Evolutionary conservation across 108 stramenopile genomes (phyloP), one percentile per base, ranked within the genome.

Genomic region (Conticribra weissflogii): DNA sequence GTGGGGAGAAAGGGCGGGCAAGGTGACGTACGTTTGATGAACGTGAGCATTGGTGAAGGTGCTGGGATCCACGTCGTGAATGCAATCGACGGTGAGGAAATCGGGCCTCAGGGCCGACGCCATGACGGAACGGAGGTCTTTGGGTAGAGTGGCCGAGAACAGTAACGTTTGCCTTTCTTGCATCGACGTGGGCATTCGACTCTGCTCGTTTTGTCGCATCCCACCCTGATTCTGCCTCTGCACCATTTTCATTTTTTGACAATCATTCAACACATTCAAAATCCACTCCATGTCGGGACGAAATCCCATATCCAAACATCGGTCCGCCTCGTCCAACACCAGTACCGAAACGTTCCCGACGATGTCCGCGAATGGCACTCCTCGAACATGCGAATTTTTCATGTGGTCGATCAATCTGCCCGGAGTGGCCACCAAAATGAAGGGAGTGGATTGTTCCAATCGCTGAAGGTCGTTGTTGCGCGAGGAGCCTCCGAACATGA

Each of bases 231-330:
- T 46, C 14, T 58, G 18, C 19, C 44, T 48, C n/a, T 25, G 15
- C n/a, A n/a, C n/a, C n/a, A n/a, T n/a, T n/a, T n/a, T n/a, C n/a
- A n/a, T n/a, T n/a, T n/a, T n/a, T 28, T 57, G 56, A 31, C 63
- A 31, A 18, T 61, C 56, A 2, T 61, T 19, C 47, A 54, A 16
- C 16, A 74, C 22, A 34, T 74, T 27, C 3, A 93, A 51, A 44
- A 96, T 94, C 45, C 80, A 52, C 58, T 88, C 78, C 85, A 96
- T 93, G 45, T 88, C 90, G 15, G 60, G 75, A 25, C 74, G 73
- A 81, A 96, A 96, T 18, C 95, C 95, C 93, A 95, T 93, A 50
- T 96, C 95, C 5, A 96, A 77, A 30, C 94, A 87, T 59, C 84
- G 83, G 77, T 96, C 96, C 9, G 91, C 89, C 79, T 96, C 96